Percentiles rank a stretch among this genome's conserved stretches.
Conservation (phyloP, 1,284 basidiomycete genomes). For the Athelia psychrophila region DNA sequence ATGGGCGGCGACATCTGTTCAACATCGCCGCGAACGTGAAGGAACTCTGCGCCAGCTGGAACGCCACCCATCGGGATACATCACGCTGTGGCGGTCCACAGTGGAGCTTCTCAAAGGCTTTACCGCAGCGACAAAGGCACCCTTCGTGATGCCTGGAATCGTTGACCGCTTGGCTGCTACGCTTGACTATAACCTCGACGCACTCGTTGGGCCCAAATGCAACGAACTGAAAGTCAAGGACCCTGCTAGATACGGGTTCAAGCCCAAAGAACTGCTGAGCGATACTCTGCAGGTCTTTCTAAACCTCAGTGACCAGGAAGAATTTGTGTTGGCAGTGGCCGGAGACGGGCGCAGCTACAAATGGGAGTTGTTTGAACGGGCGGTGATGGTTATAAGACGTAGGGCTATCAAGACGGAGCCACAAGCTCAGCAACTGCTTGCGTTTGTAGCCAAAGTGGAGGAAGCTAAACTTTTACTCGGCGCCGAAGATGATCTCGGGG, state of each 20-base stretch:
- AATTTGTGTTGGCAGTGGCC: constrained; percentile 90
- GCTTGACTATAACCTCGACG: constrained; percentile 93
- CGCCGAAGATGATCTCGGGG: constrained; percentile 91
- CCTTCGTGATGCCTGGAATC: constrained; percentile 97
- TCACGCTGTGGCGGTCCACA: constrained; percentile 84
- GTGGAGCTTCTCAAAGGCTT: constrained; percentile 90
- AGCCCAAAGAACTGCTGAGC: constrained; percentile 80
- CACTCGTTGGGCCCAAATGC: constrained; percentile 85
- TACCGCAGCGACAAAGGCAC: constrained; percentile 87
- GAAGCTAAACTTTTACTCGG: constrained; percentile 74
- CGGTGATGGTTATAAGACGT: constrained; percentile 68
- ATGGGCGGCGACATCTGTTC: constrained; percentile 66
- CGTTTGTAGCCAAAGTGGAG: constrained; percentile 85
- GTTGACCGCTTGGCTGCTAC: constrained; percentile 95
- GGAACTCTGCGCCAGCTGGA: constrained; percentile 78
- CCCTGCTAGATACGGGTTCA: constrained; percentile 88
- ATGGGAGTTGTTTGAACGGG: constrained; percentile 82
- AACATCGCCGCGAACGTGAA: constrained; percentile 85
- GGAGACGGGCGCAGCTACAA: constrained; percentile 91
- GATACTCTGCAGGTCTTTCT: constrained; percentile 92
- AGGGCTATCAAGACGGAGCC: constrained; percentile 74
- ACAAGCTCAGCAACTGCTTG: constrained; percentile 76
- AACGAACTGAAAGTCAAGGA: constrained; percentile 85
- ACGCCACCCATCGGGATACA: constrained; percentile 83
- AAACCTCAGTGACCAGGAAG: constrained; percentile 79